These are phyloP conservation scores for Rhizoctonia solani DNA, from an alignment of 1,284 basidiomycete species.

Conservation along the genomic window DNA sequence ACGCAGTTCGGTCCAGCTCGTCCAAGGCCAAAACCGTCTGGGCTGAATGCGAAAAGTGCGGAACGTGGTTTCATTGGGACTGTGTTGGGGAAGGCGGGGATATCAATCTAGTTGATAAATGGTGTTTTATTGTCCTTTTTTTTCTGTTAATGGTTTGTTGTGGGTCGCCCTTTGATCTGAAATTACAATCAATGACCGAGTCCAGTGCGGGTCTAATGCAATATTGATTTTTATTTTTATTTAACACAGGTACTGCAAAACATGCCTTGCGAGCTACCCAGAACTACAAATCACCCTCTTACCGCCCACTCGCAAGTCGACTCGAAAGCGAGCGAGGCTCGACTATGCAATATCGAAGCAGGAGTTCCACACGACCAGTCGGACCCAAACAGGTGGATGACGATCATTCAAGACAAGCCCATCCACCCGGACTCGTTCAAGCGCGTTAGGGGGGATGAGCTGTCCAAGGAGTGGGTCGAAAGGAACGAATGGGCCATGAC, in stretches of 20 bases:
- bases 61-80: slow-evolving; percentile 80
- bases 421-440: slow-evolving; percentile 66
- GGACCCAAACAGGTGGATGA: slow-evolving; percentile 68
- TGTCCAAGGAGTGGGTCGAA: slow-evolving; percentile 73
- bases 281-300: slow-evolving; percentile 69
- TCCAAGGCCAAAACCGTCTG: slow-evolving; percentile 59
- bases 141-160: no score
- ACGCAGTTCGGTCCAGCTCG: neutral
- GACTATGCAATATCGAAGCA: slow-evolving; percentile 71
- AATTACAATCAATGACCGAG: no score
- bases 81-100: slow-evolving; percentile 71
- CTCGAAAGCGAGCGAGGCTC: slow-evolving; percentile 67
- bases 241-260: slow-evolving; percentile 64
- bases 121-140: no score
- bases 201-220: neutral
- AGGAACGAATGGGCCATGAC: slow-evolving; percentile 68
- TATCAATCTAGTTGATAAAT: slow-evolving; percentile 63
- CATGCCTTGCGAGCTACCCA: slow-evolving; percentile 64
- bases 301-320: slow-evolving; percentile 74
- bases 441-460: slow-evolving; percentile 65
- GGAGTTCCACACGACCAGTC: slow-evolving; percentile 43
- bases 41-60: slow-evolving; percentile 77
- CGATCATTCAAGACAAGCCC: slow-evolving; percentile 65
- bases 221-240: neutral
- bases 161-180: no score